A percentile compares a stretch with the other conserved stretches of the same genome.
Conservation (phyloP, 192 early-diverging fungal genomes). For the Blastocladiella britannica region DNA sequence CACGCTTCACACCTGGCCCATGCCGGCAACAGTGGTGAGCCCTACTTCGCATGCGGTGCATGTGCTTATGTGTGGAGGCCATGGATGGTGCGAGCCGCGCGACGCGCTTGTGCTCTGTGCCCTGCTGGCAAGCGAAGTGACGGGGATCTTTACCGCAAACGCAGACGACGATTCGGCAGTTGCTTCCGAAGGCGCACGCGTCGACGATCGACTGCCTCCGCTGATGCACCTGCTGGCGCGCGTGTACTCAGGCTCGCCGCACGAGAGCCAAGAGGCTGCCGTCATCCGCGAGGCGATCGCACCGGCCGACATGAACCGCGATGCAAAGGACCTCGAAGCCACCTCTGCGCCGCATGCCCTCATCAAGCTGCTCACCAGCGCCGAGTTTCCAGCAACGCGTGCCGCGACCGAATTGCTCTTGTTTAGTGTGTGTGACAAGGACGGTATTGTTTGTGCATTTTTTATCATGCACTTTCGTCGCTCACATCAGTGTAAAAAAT, state of each 20-base stretch:
- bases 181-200: too few relatives aligned
- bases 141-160: too few relatives aligned
- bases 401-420: conserved; percentile 40
- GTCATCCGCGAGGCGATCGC: background rate
- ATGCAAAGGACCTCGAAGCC: conserved; percentile 15
- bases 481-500: background rate
- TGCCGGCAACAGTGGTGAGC: too few relatives aligned
- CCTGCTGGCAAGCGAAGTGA: too few relatives aligned
- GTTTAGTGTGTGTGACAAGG: conserved; percentile 43
- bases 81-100: too few relatives aligned
- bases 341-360: conserved; percentile 19
- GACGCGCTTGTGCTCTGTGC: too few relatives aligned
- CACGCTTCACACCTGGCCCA: too few relatives aligned
- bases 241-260: background rate
- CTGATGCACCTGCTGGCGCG: background rate
- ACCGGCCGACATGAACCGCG: background rate
- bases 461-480: background rate
- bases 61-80: too few relatives aligned
- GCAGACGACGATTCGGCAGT: too few relatives aligned
- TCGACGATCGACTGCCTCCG: too few relatives aligned
- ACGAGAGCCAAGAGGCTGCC: background rate
- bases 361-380: conserved; percentile 47
- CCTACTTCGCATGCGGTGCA: too few relatives aligned
- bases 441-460: conserved; percentile 21
- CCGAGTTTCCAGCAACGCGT: conserved; percentile 30